Evolutionary conservation across 2,329 filamentous ascomycete genomes (phyloP), one percentile per base, ranked within the genome.

Genomic region (Coniella vitis): DNA sequence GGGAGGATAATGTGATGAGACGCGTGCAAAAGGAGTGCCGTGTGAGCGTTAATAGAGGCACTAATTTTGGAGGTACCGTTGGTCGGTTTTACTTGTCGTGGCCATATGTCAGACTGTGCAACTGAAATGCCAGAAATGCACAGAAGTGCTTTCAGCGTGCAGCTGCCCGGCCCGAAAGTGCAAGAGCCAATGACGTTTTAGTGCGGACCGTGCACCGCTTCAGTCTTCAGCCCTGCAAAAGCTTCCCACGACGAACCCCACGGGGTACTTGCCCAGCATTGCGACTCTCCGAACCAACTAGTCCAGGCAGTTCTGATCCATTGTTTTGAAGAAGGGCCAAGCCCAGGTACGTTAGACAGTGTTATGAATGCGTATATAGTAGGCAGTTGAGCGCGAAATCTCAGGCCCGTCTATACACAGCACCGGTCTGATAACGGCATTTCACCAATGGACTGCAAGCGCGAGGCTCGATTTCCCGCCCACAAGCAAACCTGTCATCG

Each of bases 51-150:
- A 5, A 29, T 5, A 10, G 10, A 29, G 25, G 25, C 25, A 10
- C 31, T 31, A 22, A 34, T 9, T 25, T 38, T 31, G 37, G 32
- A 41, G 37, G 19, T 41, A 5, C 21, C 36, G 19, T 34, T 40
- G 29, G 19, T 38, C n/a, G n/a, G 35, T 36, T 29, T 35, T 37
- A 22, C 29, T 25, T 41, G 40, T 45, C 40, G 42, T 48, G 35
- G 16, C 45, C 32, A 25, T 32, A 32, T 16, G 17, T 42, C 39
- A 42, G 29, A 32, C 25, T 5, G 25, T 42, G 29, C 25, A 42
- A 29, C 25, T 29, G 25, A 21, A 42, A 42, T 42, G 40, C 40
- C n/a, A 20, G 25, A 31, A 42, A n/a, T 42, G 38, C 38, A 41
- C n/a, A n/a, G n/a, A n/a, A n/a, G n/a, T 29, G 25, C 25, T 10